phyloP scores from a whole-genome alignment of 2,329 filamentous ascomycete genomes.

The Pyricularia sp. region DNA sequence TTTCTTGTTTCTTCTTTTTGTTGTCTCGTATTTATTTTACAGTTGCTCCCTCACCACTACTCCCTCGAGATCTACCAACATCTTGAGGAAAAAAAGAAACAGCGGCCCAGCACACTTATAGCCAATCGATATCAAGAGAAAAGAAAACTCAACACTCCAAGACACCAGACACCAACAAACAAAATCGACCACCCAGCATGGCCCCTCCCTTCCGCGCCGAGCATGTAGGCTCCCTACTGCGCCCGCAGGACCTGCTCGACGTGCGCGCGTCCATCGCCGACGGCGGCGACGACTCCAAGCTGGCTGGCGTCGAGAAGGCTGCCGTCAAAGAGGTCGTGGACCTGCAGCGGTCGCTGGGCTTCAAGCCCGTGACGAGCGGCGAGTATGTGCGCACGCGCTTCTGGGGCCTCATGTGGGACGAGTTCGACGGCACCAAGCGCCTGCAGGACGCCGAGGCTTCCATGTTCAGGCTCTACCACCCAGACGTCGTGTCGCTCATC shows the following conservation, averaged over 20 bases:
- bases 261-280: constrained; percentile 51
- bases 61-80: neutral
- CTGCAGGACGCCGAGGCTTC: constrained; percentile 40
- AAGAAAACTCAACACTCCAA: neutral
- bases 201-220: constrained; percentile 24
- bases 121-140: neutral
- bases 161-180: neutral
- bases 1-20: neutral
- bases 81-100: neutral
- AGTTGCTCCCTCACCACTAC: neutral
- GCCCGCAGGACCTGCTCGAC: constrained; percentile 21
- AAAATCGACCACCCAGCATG: constrained; percentile 11
- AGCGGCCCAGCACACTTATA: neutral
- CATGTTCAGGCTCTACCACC: constrained; percentile 46
- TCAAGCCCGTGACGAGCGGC: constrained; percentile 59
- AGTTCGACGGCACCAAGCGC: constrained; percentile 37
- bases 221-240: constrained; percentile 25
- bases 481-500: constrained; percentile 43
- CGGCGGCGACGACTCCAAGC: constrained; percentile 36
- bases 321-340: constrained; percentile 59
- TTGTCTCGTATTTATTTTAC: neutral
- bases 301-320: constrained; percentile 53
- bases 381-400: constrained; percentile 52
- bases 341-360: constrained; percentile 57
- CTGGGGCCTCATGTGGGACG: constrained; percentile 45